Evolutionary conservation across 2,329 filamentous ascomycete genomes (phyloP), one percentile per base, ranked within the genome.

Genomic region (Cladosporium cucumerinum): DNA sequence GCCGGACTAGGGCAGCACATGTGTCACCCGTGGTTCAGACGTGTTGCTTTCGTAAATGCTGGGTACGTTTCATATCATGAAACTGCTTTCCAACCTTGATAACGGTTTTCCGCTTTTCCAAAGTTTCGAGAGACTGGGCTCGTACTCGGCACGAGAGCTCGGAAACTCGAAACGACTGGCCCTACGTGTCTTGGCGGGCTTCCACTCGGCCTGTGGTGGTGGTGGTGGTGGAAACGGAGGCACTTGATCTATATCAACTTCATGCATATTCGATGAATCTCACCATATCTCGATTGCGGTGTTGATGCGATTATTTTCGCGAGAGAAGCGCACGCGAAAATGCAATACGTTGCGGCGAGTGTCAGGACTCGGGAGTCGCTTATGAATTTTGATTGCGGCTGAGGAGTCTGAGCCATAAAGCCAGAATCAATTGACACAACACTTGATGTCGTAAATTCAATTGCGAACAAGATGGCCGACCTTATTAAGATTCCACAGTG

Each of bases 81-180:
- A 59, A 59, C 57, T 59, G 57, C 16, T 48, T 23, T 18, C 21
- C 39, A 59, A 48, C 57, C 26, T 30, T 59, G 57, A 48, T 48
- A 59, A 48, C 39, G 49, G 25, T 12, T 30, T 52, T n/a, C 26
- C 26, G 26, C 26, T 30, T 30, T 30, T 8, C 26, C 28, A 32
- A 54, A 46, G n/a, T 32, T 39, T 23, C 32, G 2, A 25, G 32
- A 46, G 23, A 3, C n/a, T 46, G 39, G 39, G 39, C 39, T 46
- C n/a, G 23, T 21, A 21, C 39, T 46, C 39, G 39, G 39, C 23
- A 46, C 7, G 39, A 46, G 39, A 46, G n/a, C n/a, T 46, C n/a
- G 8, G 39, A 21, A 11, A 46, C 12, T n/a, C 12, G 39, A 46
- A 46, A 46, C 39, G 10, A 2, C 39, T 21, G 39, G 39, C 39